Evolutionary conservation across 1,284 basidiomycete species (phyloP), one percentile per base, ranked within the genome.

Genomic region (Moniliella sp.): DNA sequence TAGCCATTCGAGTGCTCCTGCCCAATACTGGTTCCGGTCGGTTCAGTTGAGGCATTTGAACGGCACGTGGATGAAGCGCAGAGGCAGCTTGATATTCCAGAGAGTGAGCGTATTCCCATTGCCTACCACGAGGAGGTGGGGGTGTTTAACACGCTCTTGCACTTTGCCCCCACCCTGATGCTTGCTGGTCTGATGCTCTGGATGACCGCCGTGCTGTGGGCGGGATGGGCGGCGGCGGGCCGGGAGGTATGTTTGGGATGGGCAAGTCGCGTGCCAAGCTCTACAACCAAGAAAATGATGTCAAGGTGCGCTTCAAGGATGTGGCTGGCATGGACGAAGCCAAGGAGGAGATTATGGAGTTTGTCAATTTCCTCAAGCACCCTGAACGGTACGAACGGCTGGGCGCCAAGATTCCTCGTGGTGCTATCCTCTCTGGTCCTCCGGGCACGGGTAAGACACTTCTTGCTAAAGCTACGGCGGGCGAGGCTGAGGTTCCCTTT

Each of bases 301-400:
- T 97, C 53, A 79, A 76, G 58, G 76, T 79, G 49, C 81, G 80
- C 58, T 97, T 97, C 67, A 75, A 74, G 64, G 82, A 97, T 60
- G 82, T 97, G 14, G 88, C 88, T 16, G 88, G 88, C 28, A 94
- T 94, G 86, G 88, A 99, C 65, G 88, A 99, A 65, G 88, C 86
- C 34, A 99, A 99, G 68, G 80, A 88, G 66, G 88, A 99, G 67
- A 91, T 99, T 50, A 93, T 94, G 82, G 88, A 99, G 63, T 99
- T 97, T 57, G 91, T 99, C 61, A 88, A 86, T 53, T 97, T 99
- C 68, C 69, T 99, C 58, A 94, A 94, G 67, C 80, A 94, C 47
- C 88, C 88, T 4, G 66, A 73, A 28, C 78, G 78, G 61, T 97
- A 94, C 65, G 81, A 94, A 65, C 80, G 76, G 56, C 72, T 99